phyloP scores from a whole-genome alignment of 2,329 filamentous ascomycete genomes.

The Monilinia fructicola region DNA sequence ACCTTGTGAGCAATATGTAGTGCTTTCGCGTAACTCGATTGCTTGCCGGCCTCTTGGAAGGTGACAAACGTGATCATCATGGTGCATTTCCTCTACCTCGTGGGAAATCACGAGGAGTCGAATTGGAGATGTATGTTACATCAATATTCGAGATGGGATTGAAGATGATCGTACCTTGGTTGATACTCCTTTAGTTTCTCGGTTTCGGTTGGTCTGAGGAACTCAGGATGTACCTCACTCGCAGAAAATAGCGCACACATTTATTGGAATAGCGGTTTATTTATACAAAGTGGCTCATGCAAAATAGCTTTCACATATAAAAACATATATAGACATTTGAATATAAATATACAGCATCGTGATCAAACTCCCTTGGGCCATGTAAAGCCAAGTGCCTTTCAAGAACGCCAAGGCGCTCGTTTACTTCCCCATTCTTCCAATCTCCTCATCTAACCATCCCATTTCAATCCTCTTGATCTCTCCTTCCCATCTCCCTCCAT shows the following conservation, averaged over 20 bases:
- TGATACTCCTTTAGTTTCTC: no score
- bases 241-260: neutral
- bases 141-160: no score
- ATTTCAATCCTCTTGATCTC: slow-evolving; percentile 1
- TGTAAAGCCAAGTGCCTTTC: neutral
- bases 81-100: neutral
- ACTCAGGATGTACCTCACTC: no score
- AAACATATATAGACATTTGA: neutral
- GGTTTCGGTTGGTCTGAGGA: no score
- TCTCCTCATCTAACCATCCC: neutral
- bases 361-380: neutral
- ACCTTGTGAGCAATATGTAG: neutral
- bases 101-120: neutral
- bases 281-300: neutral
- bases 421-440: slow-evolving; percentile 2
- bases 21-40: neutral
- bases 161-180: no score
- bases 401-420: neutral
- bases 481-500: neutral
- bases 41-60: neutral
- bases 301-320: neutral
- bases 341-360: neutral
- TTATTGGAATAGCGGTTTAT: neutral
- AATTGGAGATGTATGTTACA: neutral
- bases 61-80: neutral